A percentile compares a stretch with the other conserved stretches of the same genome.
These are phyloP conservation scores for Epichloe elymi DNA, from an alignment of 2,329 filamentous ascomycete species.

Conservation along the genomic window DNA sequence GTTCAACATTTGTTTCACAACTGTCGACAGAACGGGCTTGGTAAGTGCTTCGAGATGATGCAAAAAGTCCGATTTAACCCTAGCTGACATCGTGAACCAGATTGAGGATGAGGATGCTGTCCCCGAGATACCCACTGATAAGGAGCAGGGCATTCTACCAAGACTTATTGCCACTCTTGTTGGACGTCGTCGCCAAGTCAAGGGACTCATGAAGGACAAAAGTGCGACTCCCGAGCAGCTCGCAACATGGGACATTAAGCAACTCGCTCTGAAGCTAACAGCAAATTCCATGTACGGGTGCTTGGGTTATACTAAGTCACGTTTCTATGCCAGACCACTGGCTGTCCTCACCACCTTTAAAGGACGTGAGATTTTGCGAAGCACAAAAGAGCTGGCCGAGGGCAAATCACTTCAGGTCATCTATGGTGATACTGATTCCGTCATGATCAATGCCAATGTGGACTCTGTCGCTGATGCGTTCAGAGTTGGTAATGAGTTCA, in stretches of 20 bases:
- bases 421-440: constrained; percentile 96
- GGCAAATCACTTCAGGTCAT: constrained; percentile 86
- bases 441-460: constrained; percentile 99
- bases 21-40: constrained; percentile 64
- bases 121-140: constrained; percentile 68
- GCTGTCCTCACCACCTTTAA: constrained; percentile 96
- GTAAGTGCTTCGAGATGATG: constrained; percentile 33
- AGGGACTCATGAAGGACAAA: constrained; percentile 93
- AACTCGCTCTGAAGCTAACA: constrained; percentile 89
- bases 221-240: constrained; percentile 73
- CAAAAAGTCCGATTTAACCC: constrained; percentile 1
- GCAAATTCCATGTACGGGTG: constrained; percentile 99
- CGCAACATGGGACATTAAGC: constrained; percentile 95
- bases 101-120: constrained; percentile 71
- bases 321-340: constrained; percentile 90
- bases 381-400: constrained; percentile 92
- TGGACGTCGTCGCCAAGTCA: constrained; percentile 77
- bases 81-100: constrained; percentile 17
- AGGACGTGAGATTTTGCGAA: constrained; percentile 90
- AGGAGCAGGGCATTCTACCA: constrained; percentile 76
- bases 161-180: constrained; percentile 87
- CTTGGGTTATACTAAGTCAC: constrained; percentile 89
- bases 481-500: constrained; percentile 89
- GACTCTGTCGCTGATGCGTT: constrained; percentile 84
- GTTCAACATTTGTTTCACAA: constrained; percentile 99